Conservation (phyloP, 257 asterid genomes). For the Gentiana macrophylla region DNA sequence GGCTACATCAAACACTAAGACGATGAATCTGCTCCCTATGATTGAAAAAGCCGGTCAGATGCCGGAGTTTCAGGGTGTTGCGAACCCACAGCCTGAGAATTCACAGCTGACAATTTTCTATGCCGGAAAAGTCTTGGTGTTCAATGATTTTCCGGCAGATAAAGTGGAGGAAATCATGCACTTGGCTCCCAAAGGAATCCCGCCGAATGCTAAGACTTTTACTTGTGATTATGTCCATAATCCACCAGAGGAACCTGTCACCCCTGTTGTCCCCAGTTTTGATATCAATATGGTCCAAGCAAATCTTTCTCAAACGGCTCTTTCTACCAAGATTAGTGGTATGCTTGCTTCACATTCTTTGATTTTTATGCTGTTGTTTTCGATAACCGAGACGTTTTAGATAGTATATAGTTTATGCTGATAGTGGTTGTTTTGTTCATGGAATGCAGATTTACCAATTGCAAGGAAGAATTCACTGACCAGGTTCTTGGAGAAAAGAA, state of each 20-base stretch:
- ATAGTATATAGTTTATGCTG: not conserved
- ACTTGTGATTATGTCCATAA: not conserved
- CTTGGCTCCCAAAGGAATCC: conserved; percentile 14
- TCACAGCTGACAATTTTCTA: conserved; percentile 27
- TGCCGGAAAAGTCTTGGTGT: conserved; percentile 23
- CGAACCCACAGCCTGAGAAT: conserved; percentile 11
- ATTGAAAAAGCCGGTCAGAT: conserved; percentile 22
- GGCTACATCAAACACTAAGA: conserved; percentile 23
- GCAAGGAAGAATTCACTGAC: conserved; percentile 34
- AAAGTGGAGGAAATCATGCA: conserved; percentile 21
- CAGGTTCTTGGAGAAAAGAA: conserved; percentile 37
- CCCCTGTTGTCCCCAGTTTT: conserved; percentile 5
- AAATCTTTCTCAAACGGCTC: conserved; percentile 3
- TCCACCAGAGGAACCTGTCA: conserved; percentile 10
- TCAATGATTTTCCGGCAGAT: conserved; percentile 20
- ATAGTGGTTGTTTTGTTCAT: not conserved
- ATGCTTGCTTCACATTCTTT: not conserved
- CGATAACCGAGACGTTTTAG: not conserved
- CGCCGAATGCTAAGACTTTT: not conserved
- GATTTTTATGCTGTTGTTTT: too few species aligned
- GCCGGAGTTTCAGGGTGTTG: conserved; percentile 4
- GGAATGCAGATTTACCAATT: conserved; percentile 31
- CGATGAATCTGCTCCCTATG: conserved; percentile 34
- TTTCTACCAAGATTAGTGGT: conserved; percentile 17
- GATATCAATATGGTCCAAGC: conserved; percentile 6